phyloP scores from a whole-genome alignment of 2,329 filamentous ascomycete species.

The Alternaria panax region DNA sequence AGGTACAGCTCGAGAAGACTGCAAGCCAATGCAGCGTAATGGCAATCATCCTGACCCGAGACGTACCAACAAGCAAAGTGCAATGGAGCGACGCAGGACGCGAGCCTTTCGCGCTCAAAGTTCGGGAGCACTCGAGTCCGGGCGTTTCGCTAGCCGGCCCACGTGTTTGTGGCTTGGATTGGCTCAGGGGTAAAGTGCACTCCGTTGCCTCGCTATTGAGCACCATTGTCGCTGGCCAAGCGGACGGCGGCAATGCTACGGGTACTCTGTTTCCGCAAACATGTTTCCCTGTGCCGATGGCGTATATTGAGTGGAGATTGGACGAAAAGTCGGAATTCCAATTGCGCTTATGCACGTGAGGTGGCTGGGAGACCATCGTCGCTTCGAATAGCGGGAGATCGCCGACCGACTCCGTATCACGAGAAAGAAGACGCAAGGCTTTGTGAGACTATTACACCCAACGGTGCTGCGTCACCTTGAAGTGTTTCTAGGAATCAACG shows the following conservation, averaged over 20 bases:
- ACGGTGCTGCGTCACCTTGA: background rate
- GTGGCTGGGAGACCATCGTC: background rate
- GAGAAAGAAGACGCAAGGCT: background rate
- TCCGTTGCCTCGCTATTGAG: background rate
- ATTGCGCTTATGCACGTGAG: background rate
- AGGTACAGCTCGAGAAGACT: background rate
- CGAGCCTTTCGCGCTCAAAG: background rate
- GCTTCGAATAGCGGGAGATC: constrained; percentile 1
- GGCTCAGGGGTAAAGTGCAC: constrained; percentile 16
- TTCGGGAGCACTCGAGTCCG: constrained; percentile 5
- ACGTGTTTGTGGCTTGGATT: constrained; percentile 26
- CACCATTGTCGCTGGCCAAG: background rate
- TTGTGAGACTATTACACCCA: background rate
- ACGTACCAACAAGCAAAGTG: background rate
- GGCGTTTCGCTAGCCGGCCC: constrained; percentile 21
- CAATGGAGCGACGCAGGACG: background rate
- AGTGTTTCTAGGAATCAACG: background rate
- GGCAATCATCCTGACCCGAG: background rate
- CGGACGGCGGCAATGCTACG: constrained; percentile 1
- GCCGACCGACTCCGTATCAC: background rate
- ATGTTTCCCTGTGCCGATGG: background rate
- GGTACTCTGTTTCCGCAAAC: background rate
- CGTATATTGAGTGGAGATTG: constrained; percentile 15
- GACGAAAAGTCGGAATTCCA: background rate
- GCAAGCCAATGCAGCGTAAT: background rate